Evolutionary conservation across 1,284 basidiomycete genomes (phyloP).

Genomic region (Ustilago tritici): DNA sequence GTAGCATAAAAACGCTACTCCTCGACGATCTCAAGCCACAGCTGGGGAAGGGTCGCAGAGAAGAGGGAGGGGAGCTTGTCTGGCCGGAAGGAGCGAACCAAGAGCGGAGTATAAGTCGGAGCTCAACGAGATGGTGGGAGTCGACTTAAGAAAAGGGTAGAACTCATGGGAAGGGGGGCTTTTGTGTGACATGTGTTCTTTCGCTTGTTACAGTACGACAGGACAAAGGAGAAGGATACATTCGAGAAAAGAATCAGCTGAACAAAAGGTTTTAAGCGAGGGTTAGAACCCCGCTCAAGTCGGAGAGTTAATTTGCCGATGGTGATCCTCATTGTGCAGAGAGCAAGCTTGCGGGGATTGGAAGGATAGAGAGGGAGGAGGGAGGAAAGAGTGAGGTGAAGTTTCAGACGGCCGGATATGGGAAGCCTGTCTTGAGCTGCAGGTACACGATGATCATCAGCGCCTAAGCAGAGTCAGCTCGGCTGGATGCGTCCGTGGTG

Average conservation of each 20-base stretch:
- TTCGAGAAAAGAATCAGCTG: not conserved
- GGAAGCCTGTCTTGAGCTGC: not conserved
- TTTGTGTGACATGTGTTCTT: not conserved
- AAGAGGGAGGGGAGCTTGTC: not conserved
- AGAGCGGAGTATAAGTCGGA: slow-evolving; percentile 10
- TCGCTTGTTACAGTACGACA: not conserved
- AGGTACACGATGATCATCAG: not conserved
- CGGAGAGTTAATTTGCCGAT: not conserved
- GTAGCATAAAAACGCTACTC: not conserved
- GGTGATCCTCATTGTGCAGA: not conserved
- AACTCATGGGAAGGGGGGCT: not conserved
- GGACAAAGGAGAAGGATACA: slow-evolving; percentile 1
- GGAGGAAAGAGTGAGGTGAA: too few relatives aligned
- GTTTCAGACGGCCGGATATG: not conserved
- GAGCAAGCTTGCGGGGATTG: not conserved
- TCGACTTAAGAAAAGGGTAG: not conserved
- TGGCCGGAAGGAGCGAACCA: not conserved
- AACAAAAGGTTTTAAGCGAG: not conserved
- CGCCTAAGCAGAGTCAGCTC: not conserved
- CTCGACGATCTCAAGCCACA: not conserved
- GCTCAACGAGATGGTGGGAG: slow-evolving; percentile 2
- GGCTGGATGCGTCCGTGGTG: not conserved
- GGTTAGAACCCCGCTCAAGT: not conserved
- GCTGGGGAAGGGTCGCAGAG: not conserved
- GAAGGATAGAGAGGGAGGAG: not conserved